phyloP scores from a whole-genome alignment of 129 eudicot species.

The Apium graveolens region DNA sequence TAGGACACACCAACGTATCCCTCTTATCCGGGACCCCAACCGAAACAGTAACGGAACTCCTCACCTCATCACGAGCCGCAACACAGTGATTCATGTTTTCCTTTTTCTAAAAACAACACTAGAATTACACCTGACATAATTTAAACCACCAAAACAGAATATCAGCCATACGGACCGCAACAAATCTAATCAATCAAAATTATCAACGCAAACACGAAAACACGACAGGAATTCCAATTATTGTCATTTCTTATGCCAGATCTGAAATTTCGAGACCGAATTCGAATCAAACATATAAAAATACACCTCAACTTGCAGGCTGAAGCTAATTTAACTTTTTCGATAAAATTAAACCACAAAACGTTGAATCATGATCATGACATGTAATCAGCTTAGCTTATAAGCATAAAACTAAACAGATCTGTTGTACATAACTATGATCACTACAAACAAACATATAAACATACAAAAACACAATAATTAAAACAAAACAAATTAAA shows the following conservation, averaged over 20 bases:
- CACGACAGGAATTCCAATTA: background rate
- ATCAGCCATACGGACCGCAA: background rate
- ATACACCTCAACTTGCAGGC: conserved; percentile 15
- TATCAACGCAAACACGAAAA: background rate
- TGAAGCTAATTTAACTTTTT: conserved; percentile 18
- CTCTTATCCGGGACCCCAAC: conserved; percentile 20
- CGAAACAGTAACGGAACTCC: conserved; percentile 21
- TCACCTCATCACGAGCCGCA: conserved; percentile 36
- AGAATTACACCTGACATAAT: conserved; percentile 3
- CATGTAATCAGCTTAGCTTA: too few relatives aligned
- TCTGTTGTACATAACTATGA: conserved; percentile 21
- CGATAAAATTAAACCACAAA: background rate
- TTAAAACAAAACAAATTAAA: background rate
- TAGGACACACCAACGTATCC: conserved; percentile 44
- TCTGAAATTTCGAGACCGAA: background rate
- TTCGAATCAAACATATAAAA: conserved; percentile 6
- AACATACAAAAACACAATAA: background rate
- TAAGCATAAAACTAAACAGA: conserved; percentile 9
- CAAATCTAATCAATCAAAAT: background rate
- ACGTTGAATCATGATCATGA: background rate
- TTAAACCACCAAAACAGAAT: background rate
- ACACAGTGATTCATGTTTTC: conserved; percentile 31
- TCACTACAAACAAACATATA: background rate
- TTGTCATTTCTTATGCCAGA: background rate
- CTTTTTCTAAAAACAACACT: background rate